Evolutionary conservation across 257 asterid genomes (phyloP).

Genomic region (Cordia subcordata): DNA sequence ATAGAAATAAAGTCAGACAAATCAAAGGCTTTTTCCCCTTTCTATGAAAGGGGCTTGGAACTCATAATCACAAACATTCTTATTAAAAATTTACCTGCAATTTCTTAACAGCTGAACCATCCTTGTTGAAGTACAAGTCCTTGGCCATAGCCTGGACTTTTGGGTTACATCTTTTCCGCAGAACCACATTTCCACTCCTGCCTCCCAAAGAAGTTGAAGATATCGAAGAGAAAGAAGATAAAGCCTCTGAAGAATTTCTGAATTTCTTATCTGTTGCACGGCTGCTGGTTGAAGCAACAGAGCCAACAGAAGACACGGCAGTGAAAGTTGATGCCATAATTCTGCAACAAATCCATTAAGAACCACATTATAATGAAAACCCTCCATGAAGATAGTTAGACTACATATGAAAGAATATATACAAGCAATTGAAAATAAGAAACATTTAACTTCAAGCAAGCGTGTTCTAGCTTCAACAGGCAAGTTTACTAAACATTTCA

Average conservation of each 20-base stretch:
- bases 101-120: slow-evolving; percentile 31
- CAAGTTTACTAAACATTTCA: no score
- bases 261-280: slow-evolving; percentile 16
- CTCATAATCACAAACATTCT: neutral
- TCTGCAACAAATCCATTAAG: neutral
- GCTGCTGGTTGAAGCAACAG: slow-evolving; percentile 11
- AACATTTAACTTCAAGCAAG: no score
- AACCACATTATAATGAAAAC: neutral
- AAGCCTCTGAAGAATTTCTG: slow-evolving; percentile 10
- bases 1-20: neutral
- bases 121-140: slow-evolving; percentile 29
- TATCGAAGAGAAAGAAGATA: slow-evolving; percentile 25
- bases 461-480: no score
- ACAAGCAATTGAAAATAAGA: no score
- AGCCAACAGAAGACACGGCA: slow-evolving; percentile 21
- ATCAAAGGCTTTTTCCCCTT: neutral
- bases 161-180: slow-evolving; percentile 10
- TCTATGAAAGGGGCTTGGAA: neutral
- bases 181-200: slow-evolving; percentile 18
- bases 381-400: neutral
- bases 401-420: neutral
- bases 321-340: slow-evolving; percentile 27
- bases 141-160: slow-evolving; percentile 32
- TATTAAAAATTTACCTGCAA: slow-evolving; percentile 17
- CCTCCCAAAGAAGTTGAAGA: slow-evolving; percentile 15